Conservation (phyloP, 1,284 basidiomycete species). For the Stereum hirsutum region DNA sequence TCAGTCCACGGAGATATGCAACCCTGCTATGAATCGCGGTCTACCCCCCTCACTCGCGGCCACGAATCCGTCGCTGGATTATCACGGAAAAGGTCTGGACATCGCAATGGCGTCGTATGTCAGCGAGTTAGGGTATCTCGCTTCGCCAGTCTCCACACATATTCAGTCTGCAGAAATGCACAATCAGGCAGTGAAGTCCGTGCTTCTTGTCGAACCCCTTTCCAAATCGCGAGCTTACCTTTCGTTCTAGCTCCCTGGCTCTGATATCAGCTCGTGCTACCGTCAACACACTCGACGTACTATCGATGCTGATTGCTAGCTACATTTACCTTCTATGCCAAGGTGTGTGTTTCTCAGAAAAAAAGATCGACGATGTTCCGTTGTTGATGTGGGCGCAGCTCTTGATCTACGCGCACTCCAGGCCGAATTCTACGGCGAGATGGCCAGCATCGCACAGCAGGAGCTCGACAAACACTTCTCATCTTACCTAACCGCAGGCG, state of each 20-base stretch:
- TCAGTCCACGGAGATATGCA: constrained; percentile 77
- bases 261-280: constrained; percentile 76
- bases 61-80: constrained; percentile 76
- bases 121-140: constrained; percentile 75
- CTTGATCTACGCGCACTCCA: constrained; percentile 72
- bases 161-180: constrained; percentile 84
- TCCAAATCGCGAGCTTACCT: constrained; percentile 1
- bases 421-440: constrained; percentile 45
- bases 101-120: constrained; percentile 78
- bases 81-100: constrained; percentile 80
- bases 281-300: constrained; percentile 65
- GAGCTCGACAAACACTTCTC: constrained; percentile 42
- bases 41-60: constrained; percentile 77
- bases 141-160: constrained; percentile 79
- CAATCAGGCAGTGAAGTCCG: constrained; percentile 80
- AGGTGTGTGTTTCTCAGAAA: constrained; percentile 26
- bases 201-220: not conserved
- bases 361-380: too few relatives aligned
- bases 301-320: constrained; percentile 64
- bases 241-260: constrained; percentile 55
- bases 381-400: too few relatives aligned
- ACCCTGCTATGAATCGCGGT: constrained; percentile 77
- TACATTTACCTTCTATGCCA: constrained; percentile 76
- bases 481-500: constrained; percentile 24
- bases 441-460: constrained; percentile 39